phyloP scores from a whole-genome alignment of 106 monocot species.

The Allium sativum region DNA sequence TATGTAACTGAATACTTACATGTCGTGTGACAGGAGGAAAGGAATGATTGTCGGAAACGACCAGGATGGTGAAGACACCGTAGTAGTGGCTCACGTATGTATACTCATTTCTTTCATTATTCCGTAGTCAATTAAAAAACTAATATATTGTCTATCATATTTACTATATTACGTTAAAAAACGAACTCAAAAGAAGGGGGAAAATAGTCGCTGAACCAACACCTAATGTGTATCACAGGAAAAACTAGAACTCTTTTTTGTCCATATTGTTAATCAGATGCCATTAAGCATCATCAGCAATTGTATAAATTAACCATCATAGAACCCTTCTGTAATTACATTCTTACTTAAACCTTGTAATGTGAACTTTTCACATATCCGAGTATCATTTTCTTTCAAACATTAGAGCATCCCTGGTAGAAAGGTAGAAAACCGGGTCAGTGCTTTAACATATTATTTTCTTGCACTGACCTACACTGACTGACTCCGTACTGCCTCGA shows the following conservation, averaged over 20 bases:
- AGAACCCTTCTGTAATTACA: too few species aligned
- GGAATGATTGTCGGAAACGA: constrained; percentile 96
- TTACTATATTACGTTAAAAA: not conserved
- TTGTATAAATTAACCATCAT: too few species aligned
- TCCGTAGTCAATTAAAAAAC: not conserved
- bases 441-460: too few species aligned
- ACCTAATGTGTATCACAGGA: not conserved
- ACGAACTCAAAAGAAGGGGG: not conserved
- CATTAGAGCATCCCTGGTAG: too few species aligned
- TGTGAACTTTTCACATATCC: too few species aligned
- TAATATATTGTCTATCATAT: not conserved
- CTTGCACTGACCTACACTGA: too few species aligned
- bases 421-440: too few species aligned
- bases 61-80: constrained; percentile 91
- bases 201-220: not conserved
- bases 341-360: too few species aligned
- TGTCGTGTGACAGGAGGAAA: constrained; percentile 65
- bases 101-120: not conserved
- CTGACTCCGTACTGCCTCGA: too few species aligned
- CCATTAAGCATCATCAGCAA: not conserved
- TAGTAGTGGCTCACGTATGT: constrained; percentile 85
- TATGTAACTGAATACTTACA: not conserved
- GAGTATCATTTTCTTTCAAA: too few species aligned
- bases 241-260: not conserved
- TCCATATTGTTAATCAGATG: not conserved